Conservation (phyloP, 371 early-diverging fungal genomes). For the Rhizopus sp. region DNA sequence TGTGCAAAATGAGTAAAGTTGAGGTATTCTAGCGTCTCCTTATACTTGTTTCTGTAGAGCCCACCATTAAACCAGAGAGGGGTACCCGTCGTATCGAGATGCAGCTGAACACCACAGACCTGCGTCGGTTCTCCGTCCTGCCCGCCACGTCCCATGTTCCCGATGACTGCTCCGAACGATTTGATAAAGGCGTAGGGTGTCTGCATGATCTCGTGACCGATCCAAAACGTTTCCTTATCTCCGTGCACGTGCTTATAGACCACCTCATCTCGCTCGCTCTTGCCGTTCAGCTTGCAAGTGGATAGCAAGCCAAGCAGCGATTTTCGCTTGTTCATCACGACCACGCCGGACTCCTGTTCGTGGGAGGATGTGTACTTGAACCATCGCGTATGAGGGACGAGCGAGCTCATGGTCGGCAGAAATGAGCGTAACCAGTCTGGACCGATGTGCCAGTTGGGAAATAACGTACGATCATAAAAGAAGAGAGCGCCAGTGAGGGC, state of each 20-base stretch:
- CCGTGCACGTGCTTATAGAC: conserved; percentile 48
- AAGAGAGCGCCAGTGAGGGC: conserved; percentile 50
- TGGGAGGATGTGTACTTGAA: conserved; percentile 28
- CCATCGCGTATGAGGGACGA: conserved; percentile 33
- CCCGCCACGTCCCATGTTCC: conserved; percentile 39
- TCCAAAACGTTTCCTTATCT: conserved; percentile 63
- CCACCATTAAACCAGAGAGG: conserved; percentile 58
- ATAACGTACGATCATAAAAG: conserved; percentile 58
- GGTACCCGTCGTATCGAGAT: conserved; percentile 28
- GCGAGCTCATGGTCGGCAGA: conserved; percentile 27
- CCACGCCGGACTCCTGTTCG: conserved; percentile 62
- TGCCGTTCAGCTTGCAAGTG: conserved; percentile 52
- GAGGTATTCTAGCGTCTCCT: conserved; percentile 27
- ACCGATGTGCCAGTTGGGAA: conserved; percentile 28
- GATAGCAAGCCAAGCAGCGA: conserved; percentile 51
- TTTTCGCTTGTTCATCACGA: conserved; percentile 51
- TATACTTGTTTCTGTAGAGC: conserved; percentile 46
- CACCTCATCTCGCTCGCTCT: conserved; percentile 38
- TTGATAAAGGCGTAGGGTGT: conserved; percentile 58
- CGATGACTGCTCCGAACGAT: conserved; percentile 58
- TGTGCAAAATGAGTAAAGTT: conserved; percentile 31
- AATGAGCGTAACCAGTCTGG: conserved; percentile 40
- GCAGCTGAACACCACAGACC: conserved; percentile 57
- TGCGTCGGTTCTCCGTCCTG: conserved; percentile 35
- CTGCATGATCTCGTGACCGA: conserved; percentile 59